A percentile compares a stretch with the other conserved stretches of the same genome.
phyloP scores from a whole-genome alignment of 192 early-diverging fungal species.

The Gamsiella multidivaricata region DNA sequence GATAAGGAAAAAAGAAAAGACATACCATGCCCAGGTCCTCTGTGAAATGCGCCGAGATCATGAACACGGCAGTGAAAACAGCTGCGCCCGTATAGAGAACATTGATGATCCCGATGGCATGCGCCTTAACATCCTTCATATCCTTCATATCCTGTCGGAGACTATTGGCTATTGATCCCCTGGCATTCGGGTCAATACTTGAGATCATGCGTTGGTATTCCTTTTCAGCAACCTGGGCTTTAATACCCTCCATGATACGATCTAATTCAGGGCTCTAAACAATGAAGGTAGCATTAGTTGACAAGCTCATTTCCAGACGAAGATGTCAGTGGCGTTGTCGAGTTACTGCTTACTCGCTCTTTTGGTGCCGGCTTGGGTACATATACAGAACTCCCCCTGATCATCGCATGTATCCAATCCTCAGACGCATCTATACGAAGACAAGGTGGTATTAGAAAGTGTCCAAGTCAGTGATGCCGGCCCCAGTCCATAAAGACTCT shows the following conservation, averaged over 20 bases:
- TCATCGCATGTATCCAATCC: constrained; percentile 39
- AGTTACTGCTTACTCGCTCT: constrained; percentile 18
- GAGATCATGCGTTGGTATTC: constrained; percentile 47
- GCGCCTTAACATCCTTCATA: constrained; percentile 38
- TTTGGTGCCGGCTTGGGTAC: constrained; percentile 33
- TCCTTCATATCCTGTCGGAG: constrained; percentile 45
- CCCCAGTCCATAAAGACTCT: no score
- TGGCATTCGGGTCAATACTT: constrained; percentile 5
- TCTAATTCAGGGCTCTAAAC: constrained; percentile 44
- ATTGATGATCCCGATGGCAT: constrained; percentile 40
- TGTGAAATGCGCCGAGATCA: constrained; percentile 49
- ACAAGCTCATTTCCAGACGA: neutral
- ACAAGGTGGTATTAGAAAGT: neutral
- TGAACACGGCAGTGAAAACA: constrained; percentile 41
- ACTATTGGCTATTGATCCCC: constrained; percentile 6
- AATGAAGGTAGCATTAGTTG: neutral
- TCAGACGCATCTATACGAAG: constrained; percentile 7
- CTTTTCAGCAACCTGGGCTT: constrained; percentile 35
- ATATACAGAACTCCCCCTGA: constrained; percentile 43
- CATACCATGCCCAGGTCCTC: constrained; percentile 36
- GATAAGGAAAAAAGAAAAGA: neutral
- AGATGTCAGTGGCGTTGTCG: neutral
- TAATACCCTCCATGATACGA: constrained; percentile 30
- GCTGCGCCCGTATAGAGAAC: constrained; percentile 41
- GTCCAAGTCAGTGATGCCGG: no score